phyloP scores from a whole-genome alignment of 805 yeast genomes.

The Jamesozyma hellenica region DNA sequence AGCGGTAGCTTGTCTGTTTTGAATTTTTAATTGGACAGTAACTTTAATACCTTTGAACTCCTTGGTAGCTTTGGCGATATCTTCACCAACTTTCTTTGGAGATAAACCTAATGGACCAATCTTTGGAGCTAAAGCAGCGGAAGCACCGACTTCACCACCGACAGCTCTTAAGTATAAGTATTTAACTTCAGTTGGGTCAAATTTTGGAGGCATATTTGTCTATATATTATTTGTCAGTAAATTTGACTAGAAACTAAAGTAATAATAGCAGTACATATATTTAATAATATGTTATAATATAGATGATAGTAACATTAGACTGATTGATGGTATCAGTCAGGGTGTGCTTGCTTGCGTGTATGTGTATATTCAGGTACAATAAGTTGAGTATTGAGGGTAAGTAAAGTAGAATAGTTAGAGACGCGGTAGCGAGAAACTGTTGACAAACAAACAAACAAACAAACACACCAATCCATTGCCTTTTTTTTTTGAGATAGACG shows the following conservation, averaged over 20 bases:
- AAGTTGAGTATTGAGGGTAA: too few species aligned
- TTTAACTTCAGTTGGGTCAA: slow-evolving; percentile 98
- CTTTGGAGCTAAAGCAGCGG: slow-evolving; percentile 99
- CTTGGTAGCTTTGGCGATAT: slow-evolving; percentile 99
- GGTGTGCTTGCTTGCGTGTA: too few species aligned
- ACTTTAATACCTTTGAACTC: slow-evolving; percentile 98
- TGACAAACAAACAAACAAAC: too few species aligned
- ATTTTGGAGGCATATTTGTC: slow-evolving; percentile 85
- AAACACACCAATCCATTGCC: too few species aligned
- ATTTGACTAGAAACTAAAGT: background rate
- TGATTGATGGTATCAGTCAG: too few species aligned
- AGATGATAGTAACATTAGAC: too few species aligned
- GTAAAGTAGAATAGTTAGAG: too few species aligned
- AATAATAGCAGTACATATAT: slow-evolving; percentile 1
- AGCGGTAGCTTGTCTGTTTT: slow-evolving; percentile 99
- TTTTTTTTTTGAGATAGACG: too few species aligned
- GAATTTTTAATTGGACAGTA: slow-evolving; percentile 96
- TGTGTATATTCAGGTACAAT: too few species aligned
- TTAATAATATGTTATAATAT: background rate
- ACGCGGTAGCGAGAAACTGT: too few species aligned
- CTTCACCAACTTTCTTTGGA: slow-evolving; percentile 99
- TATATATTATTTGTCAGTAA: slow-evolving; percentile 2
- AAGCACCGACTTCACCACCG: slow-evolving; percentile 99
- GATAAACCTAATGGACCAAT: slow-evolving; percentile 99
- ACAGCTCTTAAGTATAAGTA: slow-evolving; percentile 98